These are phyloP conservation scores for Gaertneriomyces sp. DNA, from an alignment of 192 early-diverging fungal species.

Conservation along the genomic window DNA sequence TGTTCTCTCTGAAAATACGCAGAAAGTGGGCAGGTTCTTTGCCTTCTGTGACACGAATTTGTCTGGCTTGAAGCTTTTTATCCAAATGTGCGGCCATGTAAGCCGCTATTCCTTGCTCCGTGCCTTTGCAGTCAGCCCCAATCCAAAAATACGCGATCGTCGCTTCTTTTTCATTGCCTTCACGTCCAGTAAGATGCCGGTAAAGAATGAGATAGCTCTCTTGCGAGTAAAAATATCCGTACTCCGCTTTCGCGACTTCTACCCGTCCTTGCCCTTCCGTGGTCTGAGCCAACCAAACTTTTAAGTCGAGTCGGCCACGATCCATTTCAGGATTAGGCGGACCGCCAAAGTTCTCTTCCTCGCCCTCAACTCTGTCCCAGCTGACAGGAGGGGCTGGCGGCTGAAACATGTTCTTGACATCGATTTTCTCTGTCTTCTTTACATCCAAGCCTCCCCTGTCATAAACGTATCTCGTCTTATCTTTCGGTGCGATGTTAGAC, in stretches of 20 bases:
- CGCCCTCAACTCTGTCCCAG: conserved; percentile 26
- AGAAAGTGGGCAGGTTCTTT: conserved; percentile 38
- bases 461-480: conserved; percentile 31
- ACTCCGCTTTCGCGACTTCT: conserved; percentile 7
- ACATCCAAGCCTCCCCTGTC: conserved; percentile 28
- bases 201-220: conserved; percentile 37
- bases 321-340: conserved; percentile 27
- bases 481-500: conserved; percentile 32
- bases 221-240: conserved; percentile 33
- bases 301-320: conserved; percentile 25
- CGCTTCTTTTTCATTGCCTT: conserved; percentile 34
- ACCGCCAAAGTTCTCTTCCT: conserved; percentile 28
- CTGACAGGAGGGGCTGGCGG: conserved; percentile 30
- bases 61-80: conserved; percentile 29
- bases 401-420: conserved; percentile 30
- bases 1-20: conserved; percentile 19
- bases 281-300: conserved; percentile 5
- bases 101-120: conserved; percentile 36
- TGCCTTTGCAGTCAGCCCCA: conserved; percentile 34
- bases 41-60: conserved; percentile 34
- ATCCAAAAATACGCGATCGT: conserved; percentile 38
- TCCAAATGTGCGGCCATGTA: conserved; percentile 32
- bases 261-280: not conserved
- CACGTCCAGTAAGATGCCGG: conserved; percentile 26
- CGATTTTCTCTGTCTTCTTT: conserved; percentile 7